Base-by-base conservation (phyloP, 495 filamentous ascomycete species). In the Chlorociboria aeruginascens region DNA sequence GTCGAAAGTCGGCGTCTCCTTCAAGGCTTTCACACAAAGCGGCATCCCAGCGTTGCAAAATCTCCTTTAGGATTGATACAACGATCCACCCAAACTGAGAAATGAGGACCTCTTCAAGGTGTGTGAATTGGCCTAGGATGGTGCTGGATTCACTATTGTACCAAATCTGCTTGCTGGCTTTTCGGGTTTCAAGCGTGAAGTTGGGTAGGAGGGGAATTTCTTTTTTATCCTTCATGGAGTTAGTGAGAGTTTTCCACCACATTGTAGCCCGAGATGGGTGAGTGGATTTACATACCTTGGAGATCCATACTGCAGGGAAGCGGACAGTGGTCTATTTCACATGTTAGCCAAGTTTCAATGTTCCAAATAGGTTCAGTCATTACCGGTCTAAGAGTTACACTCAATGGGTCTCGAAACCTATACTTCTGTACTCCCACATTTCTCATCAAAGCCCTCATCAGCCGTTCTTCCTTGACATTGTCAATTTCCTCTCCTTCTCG, bases 371-470 rank as follows among this genome's bases (percentile, higher is more conserved):
- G 6, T 9, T 25, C 7, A 37, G n/a, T 1, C 7, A 48, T 39
- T 25, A 49, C 51, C 20, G 51, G 51, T 7, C 32, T 10, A 8
- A 25, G 14, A n/a, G 45, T 48, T 20, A 13, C 30, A 35, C 30
- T 40, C 40, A 53, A 34, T 10, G 32, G 20, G 14, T 20, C 14
- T 7, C 41, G 39, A 14, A 28, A 11, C 7, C 28, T 31, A 0
- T 13, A 13, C 20, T 49, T 2, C 12, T 31, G 29, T 28, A 53
- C 40, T 1, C 40, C 51, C 1, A 28, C 13, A n/a, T 16, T 2
- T 7, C 34, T 20, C 40, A 53, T 38, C 13, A 49, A 33, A 4
- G n/a, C 28, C 7, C 34, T 11, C 45, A 53, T 53, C 2, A 36
- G 4, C 20, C 4, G 6, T 1, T 48, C 37, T n/a, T n/a, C 12